Evolutionary conservation across 108 stramenopile species (phyloP), one percentile per base, ranked within the genome.

Genomic region (Pelagomonas calceolata): DNA sequence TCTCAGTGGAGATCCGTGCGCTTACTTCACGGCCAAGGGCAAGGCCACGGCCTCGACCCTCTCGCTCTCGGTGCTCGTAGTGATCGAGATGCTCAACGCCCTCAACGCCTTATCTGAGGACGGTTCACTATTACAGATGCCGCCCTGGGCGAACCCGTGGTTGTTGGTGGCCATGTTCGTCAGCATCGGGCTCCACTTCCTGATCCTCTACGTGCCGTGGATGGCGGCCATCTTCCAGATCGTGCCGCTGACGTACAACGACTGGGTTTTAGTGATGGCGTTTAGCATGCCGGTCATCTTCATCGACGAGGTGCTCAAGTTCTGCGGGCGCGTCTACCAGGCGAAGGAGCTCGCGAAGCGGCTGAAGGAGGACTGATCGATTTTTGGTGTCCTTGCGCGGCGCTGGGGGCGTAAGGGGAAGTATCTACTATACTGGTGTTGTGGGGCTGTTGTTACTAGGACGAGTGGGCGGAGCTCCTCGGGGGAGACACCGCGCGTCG

Each of bases 291-390:
- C 85, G 9, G 83, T 87, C 9, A 64, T 87, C 65, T 51, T 84
- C 34, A 75, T 87, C 70, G 86, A 87, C 74, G 86, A 87, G 75
- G 68, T 83, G n/a, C 80, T 87, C 69, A 87, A 87, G 71, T 77
- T 78, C 64, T 68, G 80, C 21, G 85, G 84, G 0, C 76, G 85
- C 39, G 39, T n/a, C n/a, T n/a, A n/a, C n/a, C n/a, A n/a, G n/a
- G n/a, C n/a, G n/a, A n/a, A n/a, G n/a, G n/a, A n/a, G n/a, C n/a
- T n/a, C n/a, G n/a, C n/a, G n/a, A n/a, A n/a, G n/a, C n/a, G n/a
- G n/a, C n/a, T n/a, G n/a, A n/a, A n/a, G n/a, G n/a, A n/a, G n/a
- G n/a, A n/a, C n/a, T n/a, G n/a, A n/a, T n/a, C n/a, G n/a, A n/a
- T n/a, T n/a, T n/a, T n/a, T n/a, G n/a, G n/a, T n/a, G n/a, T n/a